Base-by-base conservation (phyloP, 306 rosid species). In the Malus orientalis region DNA sequence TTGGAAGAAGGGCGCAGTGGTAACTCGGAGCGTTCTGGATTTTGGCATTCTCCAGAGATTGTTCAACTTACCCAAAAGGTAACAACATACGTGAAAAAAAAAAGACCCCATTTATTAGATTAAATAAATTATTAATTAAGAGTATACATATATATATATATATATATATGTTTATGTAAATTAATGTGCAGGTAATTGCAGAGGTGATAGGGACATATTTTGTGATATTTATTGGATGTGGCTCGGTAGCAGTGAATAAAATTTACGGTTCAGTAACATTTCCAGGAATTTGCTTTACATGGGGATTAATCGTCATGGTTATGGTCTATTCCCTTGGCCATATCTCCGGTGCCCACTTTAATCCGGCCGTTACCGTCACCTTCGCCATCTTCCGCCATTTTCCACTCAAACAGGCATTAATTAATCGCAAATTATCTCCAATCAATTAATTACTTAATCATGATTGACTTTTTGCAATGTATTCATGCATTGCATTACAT, bases 331-430 rank as follows among this genome's bases (percentile, higher is more conserved):
- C 96, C 4, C 77, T 91, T 13, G 92, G 87, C 63, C 96, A 91
- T 16, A 87, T 89, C 47, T 91, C 96, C 40, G 90, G 92, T 54
- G 93, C 80, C 16, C 96, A 91, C 81, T 86, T 91, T 53, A 89
- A 89, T 70, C 93, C 93, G 0, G 90, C 90, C 0, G 92, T 91
- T 38, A 91, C 90, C 2, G 4, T 86, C 38, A 62, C 92, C 68
- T 85, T 87, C 8, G 86, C 96, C 15, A 47, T 89, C 45, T 84
- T 84, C 29, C 79, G 89, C 5, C 83, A 45, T 0, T 89, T 87
- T 29, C 93, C 93, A 18, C 16, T 69, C 2, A 86, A 68, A 77
- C 78, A 84, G 88, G 93, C 67, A 82, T 64, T 78, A 23, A n/a
- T 29, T 32, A 47, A 47, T 47, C 6, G 14, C 16, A 47, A 13